Conservation (phyloP, 2,329 filamentous ascomycete genomes). For the Neoarthrinium moseri region DNA sequence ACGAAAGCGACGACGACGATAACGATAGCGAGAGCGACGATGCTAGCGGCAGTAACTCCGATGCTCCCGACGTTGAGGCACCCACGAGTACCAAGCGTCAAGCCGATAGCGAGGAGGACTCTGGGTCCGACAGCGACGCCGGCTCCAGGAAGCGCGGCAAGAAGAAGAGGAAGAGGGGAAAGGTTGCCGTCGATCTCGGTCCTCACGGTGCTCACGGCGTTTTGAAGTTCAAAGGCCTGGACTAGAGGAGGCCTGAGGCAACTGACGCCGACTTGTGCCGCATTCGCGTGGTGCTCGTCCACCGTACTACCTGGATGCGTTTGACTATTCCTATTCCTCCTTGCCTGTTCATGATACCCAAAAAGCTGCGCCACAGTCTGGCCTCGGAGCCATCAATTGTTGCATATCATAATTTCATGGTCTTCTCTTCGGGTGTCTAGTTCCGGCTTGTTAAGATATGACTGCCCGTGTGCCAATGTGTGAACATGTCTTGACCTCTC, state of each 20-base stretch:
- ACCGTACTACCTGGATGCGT: too few species aligned
- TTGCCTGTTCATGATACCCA: background rate
- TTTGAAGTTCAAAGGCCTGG: conserved; percentile 47
- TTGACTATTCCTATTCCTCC: too few species aligned
- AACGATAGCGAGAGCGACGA: conserved; percentile 45
- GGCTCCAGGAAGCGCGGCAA: conserved; percentile 39
- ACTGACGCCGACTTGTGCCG: too few species aligned
- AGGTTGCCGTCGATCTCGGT: conserved; percentile 39
- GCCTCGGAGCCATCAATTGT: too few species aligned
- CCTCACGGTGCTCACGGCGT: conserved; percentile 51
- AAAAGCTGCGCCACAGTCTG: too few species aligned
- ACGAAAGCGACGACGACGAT: conserved; percentile 41
- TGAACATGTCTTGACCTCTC: too few species aligned
- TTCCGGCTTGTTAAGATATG: too few species aligned
- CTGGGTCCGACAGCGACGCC: conserved; percentile 40
- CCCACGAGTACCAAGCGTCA: conserved; percentile 34
- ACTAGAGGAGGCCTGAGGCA: too few species aligned
- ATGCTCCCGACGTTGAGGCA: conserved; percentile 12
- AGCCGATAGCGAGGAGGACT: conserved; percentile 37
- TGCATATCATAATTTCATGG: too few species aligned
- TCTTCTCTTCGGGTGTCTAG: too few species aligned
- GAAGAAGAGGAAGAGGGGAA: conserved; percentile 45
- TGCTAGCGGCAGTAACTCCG: conserved; percentile 44
- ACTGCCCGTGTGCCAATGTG: too few species aligned
- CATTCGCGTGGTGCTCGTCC: too few species aligned